Evolutionary conservation across 2,329 filamentous ascomycete species (phyloP).

Genomic region (Phaeosphaeria sp.): DNA sequence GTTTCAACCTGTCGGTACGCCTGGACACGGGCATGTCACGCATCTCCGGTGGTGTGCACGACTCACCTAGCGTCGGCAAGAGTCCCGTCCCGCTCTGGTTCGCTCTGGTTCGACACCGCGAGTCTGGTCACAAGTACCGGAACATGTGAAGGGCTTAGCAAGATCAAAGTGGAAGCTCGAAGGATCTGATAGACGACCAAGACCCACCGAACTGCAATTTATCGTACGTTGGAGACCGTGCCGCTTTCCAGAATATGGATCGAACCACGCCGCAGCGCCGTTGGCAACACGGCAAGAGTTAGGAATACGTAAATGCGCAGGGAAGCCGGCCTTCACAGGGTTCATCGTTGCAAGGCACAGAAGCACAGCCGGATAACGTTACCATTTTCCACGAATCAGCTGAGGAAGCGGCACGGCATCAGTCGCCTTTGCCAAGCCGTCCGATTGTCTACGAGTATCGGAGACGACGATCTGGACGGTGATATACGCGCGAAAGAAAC

Average conservation of each 20-base stretch:
- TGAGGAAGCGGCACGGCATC: neutral
- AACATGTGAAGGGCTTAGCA: neutral
- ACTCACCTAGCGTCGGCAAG: conserved; percentile 4
- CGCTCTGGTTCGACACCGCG: neutral
- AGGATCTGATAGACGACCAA: neutral
- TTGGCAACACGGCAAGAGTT: neutral
- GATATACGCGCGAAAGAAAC: neutral
- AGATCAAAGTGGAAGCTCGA: neutral
- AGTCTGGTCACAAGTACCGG: neutral
- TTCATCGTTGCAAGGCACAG: neutral
- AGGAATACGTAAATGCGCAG: neutral
- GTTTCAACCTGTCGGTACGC: conserved; percentile 13
- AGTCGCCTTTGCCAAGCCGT: neutral
- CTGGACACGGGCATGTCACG: conserved; percentile 8
- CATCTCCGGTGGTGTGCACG: conserved; percentile 7
- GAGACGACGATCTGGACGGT: neutral
- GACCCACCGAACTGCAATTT: neutral
- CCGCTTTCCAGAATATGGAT: neutral
- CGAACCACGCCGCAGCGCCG: neutral
- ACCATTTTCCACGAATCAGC: neutral
- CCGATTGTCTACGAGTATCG: neutral
- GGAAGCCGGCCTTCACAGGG: neutral
- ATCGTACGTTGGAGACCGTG: neutral
- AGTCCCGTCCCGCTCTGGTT: conserved; percentile 12
- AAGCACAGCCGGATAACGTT: neutral